Base-by-base conservation (phyloP, 1,284 basidiomycete species). In the Boletellus dicymbophilus region DNA sequence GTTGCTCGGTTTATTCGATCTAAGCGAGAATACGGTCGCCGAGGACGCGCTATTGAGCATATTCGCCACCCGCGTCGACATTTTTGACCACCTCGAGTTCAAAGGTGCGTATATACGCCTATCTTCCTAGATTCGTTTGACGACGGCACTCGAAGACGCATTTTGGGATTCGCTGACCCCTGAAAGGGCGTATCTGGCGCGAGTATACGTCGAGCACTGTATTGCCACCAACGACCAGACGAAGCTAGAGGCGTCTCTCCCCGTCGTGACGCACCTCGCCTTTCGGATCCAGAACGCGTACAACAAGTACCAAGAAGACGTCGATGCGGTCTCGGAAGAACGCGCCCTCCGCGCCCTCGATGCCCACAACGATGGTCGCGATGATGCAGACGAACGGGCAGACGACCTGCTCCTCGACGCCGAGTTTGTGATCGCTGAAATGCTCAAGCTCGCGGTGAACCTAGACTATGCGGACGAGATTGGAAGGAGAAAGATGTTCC, bases 381-480 rank as follows among this genome's bases (percentile, higher is more conserved):
- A 78, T 13, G 70, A 77, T 31, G 80, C 83, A 30, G 83, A 85
- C 30, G 79, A 80, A 49, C 62, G 80, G 6, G 77, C 82, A 11
- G 85, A 87, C 52, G 72, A 73, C 43, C 18, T 48, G 3, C 48
- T 65, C 15, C 44, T 56, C 15, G 46, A 62, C 6, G 31, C 48
- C 1, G 86, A 91, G 52, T 89, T 94, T 54, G 74, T 95, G 15
- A 79, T 98, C 27, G 80, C 84, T 3, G 93, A 98, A 65, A 70
- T 98, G 59, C 76, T 98, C 31, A 81, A 82, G 48, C 81, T 97
- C 46, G 88, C 91, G 0, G 79, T 94, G 26, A 86, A 88, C 53
- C 75, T 95, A 38, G 96, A 98, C 69, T 98, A 95, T 60, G 86
- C 85, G 26, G 97, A 99, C 70, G 95, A 99, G 70, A 94, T 95